Evolutionary conservation across 768 basidiomycete species (phyloP).

Genomic region (Peribolospora kevripleyi): DNA sequence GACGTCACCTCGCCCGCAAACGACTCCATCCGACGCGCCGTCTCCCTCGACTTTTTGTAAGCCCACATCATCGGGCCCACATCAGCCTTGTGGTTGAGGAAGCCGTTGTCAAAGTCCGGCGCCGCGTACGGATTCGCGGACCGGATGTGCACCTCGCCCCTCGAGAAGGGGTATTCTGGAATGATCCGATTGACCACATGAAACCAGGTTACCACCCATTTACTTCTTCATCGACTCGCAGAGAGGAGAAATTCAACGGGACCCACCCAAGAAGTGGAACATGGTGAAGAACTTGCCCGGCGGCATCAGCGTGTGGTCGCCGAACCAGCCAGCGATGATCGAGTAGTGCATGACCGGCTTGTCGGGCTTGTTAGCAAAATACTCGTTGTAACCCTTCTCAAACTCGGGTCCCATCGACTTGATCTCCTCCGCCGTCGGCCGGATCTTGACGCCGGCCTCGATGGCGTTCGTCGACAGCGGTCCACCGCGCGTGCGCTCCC

Average conservation of each 20-base stretch:
- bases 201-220: background rate
- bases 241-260: conserved; percentile 5
- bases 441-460: conserved; percentile 52
- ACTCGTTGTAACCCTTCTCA: conserved; percentile 30
- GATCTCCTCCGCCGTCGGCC: conserved; percentile 40
- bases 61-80: conserved; percentile 6
- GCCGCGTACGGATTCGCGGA: conserved; percentile 6
- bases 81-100: conserved; percentile 9
- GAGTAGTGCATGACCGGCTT: conserved; percentile 55
- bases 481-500: conserved; percentile 43
- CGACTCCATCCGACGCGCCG: conserved; percentile 7
- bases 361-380: conserved; percentile 59
- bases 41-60: conserved; percentile 10
- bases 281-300: conserved; percentile 30
- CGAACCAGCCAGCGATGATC: conserved; percentile 44
- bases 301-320: conserved; percentile 43
- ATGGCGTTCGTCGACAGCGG: conserved; percentile 46
- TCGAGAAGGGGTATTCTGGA: conserved; percentile 4
- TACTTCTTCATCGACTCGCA: background rate
- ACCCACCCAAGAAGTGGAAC: conserved; percentile 19
- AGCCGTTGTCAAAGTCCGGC: conserved; percentile 7
- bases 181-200: background rate
- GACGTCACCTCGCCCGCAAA: conserved; percentile 7
- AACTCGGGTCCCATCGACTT: conserved; percentile 61
- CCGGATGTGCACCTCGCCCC: conserved; percentile 10